Conservation (phyloP, 73 alveolate genomes). For the Paraurostyla sp. region DNA sequence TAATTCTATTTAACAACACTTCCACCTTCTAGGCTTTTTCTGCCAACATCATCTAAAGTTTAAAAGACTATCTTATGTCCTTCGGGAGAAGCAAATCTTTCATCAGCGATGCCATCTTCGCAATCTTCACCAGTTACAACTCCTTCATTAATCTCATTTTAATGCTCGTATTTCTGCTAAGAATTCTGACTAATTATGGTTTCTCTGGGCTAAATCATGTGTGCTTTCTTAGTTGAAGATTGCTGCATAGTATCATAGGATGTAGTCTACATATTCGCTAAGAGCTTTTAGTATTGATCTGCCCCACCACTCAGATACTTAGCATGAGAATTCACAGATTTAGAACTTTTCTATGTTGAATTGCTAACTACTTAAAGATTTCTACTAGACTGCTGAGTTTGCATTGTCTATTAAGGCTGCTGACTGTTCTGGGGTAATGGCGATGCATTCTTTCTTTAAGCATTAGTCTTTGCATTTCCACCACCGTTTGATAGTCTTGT, state of each 20-base stretch:
- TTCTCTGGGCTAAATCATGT: neutral
- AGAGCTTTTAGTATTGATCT: constrained; percentile 13
- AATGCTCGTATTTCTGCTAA: too few relatives aligned
- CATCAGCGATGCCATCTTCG: constrained; percentile 52
- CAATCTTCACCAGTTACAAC: constrained; percentile 41
- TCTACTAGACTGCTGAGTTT: neutral
- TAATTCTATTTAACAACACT: neutral
- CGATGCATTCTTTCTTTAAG: constrained; percentile 18
- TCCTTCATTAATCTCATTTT: neutral
- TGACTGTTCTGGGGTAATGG: too few relatives aligned
- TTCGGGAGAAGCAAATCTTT: constrained; percentile 51
- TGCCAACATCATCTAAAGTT: constrained; percentile 9
- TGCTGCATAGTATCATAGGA: neutral
- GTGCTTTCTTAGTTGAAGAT: neutral
- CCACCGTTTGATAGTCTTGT: too few relatives aligned
- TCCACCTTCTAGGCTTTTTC: constrained; percentile 20
- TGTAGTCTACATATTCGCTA: neutral
- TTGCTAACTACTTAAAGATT: neutral
- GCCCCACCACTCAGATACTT: constrained; percentile 50
- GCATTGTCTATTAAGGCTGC: neutral
- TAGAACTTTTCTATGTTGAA: constrained; percentile 25
- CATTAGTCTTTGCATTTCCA: too few relatives aligned
- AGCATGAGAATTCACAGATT: constrained; percentile 26
- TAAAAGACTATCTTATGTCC: neutral
- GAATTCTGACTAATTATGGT: too few relatives aligned